phyloP scores from a whole-genome alignment of 257 asterid species.

The Schizonepeta tenuifolia region DNA sequence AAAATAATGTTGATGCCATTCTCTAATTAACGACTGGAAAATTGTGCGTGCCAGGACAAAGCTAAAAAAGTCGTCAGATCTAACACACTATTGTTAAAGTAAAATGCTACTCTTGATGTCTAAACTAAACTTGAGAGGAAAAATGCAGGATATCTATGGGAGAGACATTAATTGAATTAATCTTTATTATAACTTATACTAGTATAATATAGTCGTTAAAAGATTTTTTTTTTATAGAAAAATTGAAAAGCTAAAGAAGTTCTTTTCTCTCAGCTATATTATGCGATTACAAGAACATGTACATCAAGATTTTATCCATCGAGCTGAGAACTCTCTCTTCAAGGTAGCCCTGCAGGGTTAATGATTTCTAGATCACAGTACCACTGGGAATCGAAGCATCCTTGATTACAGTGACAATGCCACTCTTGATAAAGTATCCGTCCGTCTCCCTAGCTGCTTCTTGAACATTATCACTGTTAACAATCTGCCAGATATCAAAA shows the following conservation, averaged over 20 bases:
- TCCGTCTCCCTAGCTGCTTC: slow-evolving; percentile 97
- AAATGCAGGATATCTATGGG: neutral
- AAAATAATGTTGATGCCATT: no score
- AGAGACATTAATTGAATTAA: neutral
- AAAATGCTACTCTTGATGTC: neutral
- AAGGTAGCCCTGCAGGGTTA: neutral
- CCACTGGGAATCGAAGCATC: slow-evolving; percentile 86
- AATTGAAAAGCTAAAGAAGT: slow-evolving; percentile 6
- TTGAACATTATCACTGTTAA: slow-evolving; percentile 74
- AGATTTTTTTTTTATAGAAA: no score
- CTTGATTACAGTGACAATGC: slow-evolving; percentile 86
- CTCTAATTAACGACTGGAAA: no score
- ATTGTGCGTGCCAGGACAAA: no score
- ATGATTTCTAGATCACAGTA: slow-evolving; percentile 52
- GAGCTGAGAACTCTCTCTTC: slow-evolving; percentile 25
- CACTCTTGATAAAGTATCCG: slow-evolving; percentile 93
- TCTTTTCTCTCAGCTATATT: slow-evolving; percentile 24
- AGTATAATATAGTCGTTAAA: neutral
- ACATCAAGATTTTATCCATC: slow-evolving; percentile 31
- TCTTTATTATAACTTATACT: neutral
- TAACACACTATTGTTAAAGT: neutral
- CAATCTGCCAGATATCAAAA: slow-evolving; percentile 49
- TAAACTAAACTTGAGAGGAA: neutral
- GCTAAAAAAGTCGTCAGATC: no score
- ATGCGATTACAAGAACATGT: slow-evolving; percentile 31